Conservation (phyloP, 2,329 filamentous ascomycete species). For the Arthroderma sp. region DNA sequence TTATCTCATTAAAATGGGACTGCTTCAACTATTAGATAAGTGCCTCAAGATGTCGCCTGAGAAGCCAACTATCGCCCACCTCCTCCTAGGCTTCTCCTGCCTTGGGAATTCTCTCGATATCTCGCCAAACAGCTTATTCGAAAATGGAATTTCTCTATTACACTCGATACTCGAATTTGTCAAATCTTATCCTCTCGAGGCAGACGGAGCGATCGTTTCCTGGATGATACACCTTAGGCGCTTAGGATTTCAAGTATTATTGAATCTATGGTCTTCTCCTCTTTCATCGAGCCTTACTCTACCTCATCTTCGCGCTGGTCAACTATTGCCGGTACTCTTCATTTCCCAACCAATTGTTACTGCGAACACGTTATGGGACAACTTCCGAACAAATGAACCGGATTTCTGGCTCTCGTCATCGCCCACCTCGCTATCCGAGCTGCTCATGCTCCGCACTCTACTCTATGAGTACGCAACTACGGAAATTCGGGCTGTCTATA, state of each 20-base stretch:
- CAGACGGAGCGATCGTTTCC: conserved; percentile 48
- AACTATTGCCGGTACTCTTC: conserved; percentile 68
- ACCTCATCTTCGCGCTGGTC: conserved; percentile 64
- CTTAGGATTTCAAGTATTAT: conserved; percentile 59
- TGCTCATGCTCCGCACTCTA: conserved; percentile 63
- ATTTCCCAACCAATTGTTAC: conserved; percentile 59
- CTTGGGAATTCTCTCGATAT: conserved; percentile 58
- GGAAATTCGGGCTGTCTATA: conserved; percentile 67
- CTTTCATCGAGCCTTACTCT: conserved; percentile 65
- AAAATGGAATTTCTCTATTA: conserved; percentile 58
- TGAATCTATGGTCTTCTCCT: conserved; percentile 70
- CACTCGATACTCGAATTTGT: conserved; percentile 67
- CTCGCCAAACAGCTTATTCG: conserved; percentile 57
- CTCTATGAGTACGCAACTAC: conserved; percentile 74
- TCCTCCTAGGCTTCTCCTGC: conserved; percentile 78
- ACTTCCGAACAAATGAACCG: conserved; percentile 45
- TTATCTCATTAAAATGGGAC: conserved; percentile 70
- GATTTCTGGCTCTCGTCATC: conserved; percentile 59
- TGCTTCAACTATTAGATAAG: conserved; percentile 73
- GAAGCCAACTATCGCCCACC: conserved; percentile 76
- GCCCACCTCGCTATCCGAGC: conserved; percentile 59
- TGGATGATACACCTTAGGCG: conserved; percentile 61
- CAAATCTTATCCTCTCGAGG: conserved; percentile 53
- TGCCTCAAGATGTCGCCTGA: conserved; percentile 64
- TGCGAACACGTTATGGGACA: conserved; percentile 62